Conservation (phyloP, 2,329 filamentous ascomycete genomes). For the Lecanicillium sp. region DNA sequence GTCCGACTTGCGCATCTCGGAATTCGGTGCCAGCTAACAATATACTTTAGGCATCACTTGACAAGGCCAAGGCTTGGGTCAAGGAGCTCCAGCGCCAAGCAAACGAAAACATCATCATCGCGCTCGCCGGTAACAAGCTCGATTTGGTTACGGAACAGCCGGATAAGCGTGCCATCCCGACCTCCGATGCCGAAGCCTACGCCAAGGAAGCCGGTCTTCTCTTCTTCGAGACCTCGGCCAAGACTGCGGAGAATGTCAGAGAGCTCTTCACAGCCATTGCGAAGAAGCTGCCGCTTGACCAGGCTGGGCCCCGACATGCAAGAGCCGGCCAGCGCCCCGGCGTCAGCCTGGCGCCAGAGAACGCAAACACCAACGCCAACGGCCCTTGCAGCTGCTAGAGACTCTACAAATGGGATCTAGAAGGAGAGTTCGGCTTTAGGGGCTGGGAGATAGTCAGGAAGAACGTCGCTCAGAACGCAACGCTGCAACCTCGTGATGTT, state of each 20-base stretch:
- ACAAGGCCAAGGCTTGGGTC: slow-evolving; percentile 99
- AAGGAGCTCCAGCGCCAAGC: slow-evolving; percentile 98
- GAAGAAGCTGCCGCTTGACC: slow-evolving; percentile 94
- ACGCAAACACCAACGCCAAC: slow-evolving; percentile 47
- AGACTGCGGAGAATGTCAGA: slow-evolving; percentile 91
- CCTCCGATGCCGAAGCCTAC: slow-evolving; percentile 90
- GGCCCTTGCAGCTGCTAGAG: slow-evolving; percentile 50
- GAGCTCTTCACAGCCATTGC: slow-evolving; percentile 97
- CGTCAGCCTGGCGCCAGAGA: slow-evolving; percentile 50
- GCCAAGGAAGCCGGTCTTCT: slow-evolving; percentile 86
- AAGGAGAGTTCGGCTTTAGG: slow-evolving; percentile 11
- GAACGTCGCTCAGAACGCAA: no score
- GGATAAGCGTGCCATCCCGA: slow-evolving; percentile 87
- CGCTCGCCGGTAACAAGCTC: slow-evolving; percentile 93
- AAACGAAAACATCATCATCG: slow-evolving; percentile 99
- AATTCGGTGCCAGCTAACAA: slow-evolving; percentile 10
- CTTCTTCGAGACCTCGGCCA: slow-evolving; percentile 98
- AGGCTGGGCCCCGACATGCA: slow-evolving; percentile 84
- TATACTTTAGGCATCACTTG: slow-evolving; percentile 69
- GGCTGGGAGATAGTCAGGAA: slow-evolving; percentile 6
- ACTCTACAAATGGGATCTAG: slow-evolving; percentile 8
- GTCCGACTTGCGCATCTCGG: not conserved
- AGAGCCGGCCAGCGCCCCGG: slow-evolving; percentile 55
- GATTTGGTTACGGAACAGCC: slow-evolving; percentile 92
- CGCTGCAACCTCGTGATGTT: slow-evolving; percentile 7